Base-by-base conservation (phyloP, 208 protist species). In the Acanthamoeba lenticulata region DNA sequence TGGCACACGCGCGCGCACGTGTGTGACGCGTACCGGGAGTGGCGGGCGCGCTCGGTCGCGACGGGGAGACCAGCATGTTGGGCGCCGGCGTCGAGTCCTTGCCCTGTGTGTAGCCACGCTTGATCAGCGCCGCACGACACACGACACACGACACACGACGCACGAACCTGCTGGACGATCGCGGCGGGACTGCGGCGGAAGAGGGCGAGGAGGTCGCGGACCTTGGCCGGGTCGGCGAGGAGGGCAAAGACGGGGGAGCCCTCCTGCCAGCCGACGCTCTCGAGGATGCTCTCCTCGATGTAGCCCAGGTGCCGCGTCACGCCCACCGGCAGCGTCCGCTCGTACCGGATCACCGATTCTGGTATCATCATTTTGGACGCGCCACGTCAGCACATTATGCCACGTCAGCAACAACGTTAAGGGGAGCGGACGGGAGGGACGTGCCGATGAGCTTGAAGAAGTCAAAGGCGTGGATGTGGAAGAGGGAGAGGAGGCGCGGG, bases 391-490 rank as follows among this genome's bases (percentile, higher is more conserved):
- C 45, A 15, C 15, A 15, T 49, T 15, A 15, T 49, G 45, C 15
- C 45, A 15, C 45, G 45, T 49, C 9, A 19, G 45, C 65, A 60
- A 60, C 15, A 15, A 49, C 45, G 45, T 49, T 15, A 60, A 60
- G 3, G 52, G 15, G 17, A 60, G 19, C 38, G 38, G 17, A 49
- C 1, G 34, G 32, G 7, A 49, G 21, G 4, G 11, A 11, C 0
- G 15, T 65, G 44, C 52, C 81, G 34, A 90, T 90, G 29, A 90
- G 49, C 32, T 90, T 90, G 44, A 90, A 90, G 34, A 90, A 90
- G 49, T 90, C 81, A 44, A 90, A 90, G 47, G 81, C 81, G 34
- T 90, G 49, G 52, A 90, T 90, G 49, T 90, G 29, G 38, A 90
- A 90, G 44, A 67, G 49, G 19, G 44, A 67, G 15, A 90, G 52